Base-by-base conservation (phyloP, 345 rosid species). In the Angophora floribunda region DNA sequence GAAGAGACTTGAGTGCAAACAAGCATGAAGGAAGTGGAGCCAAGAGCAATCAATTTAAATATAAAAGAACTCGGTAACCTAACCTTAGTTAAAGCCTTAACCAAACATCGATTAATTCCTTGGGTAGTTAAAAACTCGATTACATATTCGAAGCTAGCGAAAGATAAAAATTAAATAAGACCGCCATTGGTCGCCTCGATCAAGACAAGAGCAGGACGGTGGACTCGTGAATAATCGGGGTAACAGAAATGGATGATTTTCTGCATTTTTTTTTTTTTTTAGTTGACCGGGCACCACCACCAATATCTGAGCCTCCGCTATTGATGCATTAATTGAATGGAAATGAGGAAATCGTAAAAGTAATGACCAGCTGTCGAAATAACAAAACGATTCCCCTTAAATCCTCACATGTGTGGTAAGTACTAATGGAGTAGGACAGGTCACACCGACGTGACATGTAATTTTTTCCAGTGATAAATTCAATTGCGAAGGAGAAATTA, bases 161-260 rank as follows among this genome's bases (percentile, higher is more conserved):
- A 2, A 16, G 3, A 16, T 52, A 2, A 52, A 52, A 52, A 52
- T 17, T 52, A 7, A 3, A 52, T 17, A 17, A 52, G 4, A 6
- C 4, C 1, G 7, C 0, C 1, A 2, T 0, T 0, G 2, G 1
- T 55, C 11, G 61, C 0, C 63, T 57, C n/a, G 4, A 57, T 57
- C 63, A 4, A 0, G 63, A 57, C 15, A 26, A 0, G 1, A 59
- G 10, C 2, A 11, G 7, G 65, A 59, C 5, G 7, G 6, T 1
- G 28, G 28, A 57, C 63, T 59, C 26, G 5, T 61, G 7, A 2
- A 26, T 4, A 26, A 1, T 59, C 14, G 13, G 1, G 15, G 65
- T 24, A 24, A 59, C n/a, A 24, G 0, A 57, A 57, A 9, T 22
- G 4, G 65, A 24, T 11, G 65, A 11, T 11, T 59, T 26, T 26